These are phyloP conservation scores for Amanita molliuscula DNA, from an alignment of 768 basidiomycete genomes.

Conservation along the genomic window DNA sequence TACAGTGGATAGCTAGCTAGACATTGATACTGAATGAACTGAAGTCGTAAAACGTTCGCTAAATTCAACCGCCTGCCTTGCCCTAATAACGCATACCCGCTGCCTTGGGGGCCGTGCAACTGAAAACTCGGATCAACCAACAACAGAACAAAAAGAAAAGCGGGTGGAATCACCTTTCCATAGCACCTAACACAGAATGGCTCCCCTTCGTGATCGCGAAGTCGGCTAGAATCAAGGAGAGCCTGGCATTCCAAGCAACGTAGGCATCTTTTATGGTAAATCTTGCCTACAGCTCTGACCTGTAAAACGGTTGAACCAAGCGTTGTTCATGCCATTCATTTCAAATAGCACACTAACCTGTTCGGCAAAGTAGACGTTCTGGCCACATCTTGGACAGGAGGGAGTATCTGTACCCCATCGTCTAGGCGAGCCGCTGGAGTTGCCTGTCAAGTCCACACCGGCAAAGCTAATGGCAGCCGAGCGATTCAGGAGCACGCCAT, in stretches of 20 bases:
- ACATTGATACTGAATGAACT: neutral
- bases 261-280: constrained; percentile 69
- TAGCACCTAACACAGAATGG: constrained; percentile 69
- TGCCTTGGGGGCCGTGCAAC: constrained; percentile 66
- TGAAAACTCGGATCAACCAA: constrained; percentile 14
- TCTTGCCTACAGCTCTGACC: constrained; percentile 77
- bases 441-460: constrained; percentile 24
- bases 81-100: constrained; percentile 63
- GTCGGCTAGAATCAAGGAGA: constrained; percentile 55
- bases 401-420: constrained; percentile 53
- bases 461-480: constrained; percentile 13
- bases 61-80: constrained; percentile 23
- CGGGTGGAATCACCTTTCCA: constrained; percentile 41
- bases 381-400: constrained; percentile 55
- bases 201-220: constrained; percentile 69
- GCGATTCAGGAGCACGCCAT: constrained; percentile 41
- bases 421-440: constrained; percentile 23
- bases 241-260: constrained; percentile 68
- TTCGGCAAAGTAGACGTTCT: constrained; percentile 82
- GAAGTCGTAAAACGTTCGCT: too few relatives aligned
- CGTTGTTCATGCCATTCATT: neutral
- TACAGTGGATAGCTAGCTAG: neutral
- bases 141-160: neutral
- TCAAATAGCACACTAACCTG: constrained; percentile 33
- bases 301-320: constrained; percentile 15